These are phyloP conservation scores for Nicotiana noctiflora DNA, from an alignment of 257 asterid genomes.

Conservation along the genomic window DNA sequence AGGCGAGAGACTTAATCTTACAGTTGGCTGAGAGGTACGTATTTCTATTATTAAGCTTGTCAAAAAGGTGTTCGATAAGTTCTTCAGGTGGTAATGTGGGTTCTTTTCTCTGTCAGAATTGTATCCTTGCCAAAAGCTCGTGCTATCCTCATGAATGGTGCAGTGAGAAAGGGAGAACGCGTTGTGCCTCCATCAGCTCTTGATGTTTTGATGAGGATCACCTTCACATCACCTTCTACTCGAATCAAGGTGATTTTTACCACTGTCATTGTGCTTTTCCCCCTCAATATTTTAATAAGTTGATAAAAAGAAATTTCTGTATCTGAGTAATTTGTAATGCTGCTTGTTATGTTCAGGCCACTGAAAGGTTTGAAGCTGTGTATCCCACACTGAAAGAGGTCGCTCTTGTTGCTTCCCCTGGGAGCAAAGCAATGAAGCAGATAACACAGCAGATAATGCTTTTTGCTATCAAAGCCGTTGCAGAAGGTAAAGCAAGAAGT, in stretches of 20 bases:
- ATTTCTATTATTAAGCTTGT: neutral
- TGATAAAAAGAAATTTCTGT: neutral
- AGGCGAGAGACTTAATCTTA: conserved; percentile 64
- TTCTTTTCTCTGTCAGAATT: conserved; percentile 37
- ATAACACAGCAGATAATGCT: conserved; percentile 52
- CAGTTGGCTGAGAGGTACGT: conserved; percentile 74
- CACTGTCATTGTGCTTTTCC: neutral
- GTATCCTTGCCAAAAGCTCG: conserved; percentile 67
- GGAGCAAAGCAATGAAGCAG: conserved; percentile 89
- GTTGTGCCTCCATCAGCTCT: conserved; percentile 67
- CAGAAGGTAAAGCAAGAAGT: conserved; percentile 41
- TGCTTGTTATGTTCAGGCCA: conserved; percentile 33
- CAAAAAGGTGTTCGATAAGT: neutral
- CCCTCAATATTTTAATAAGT: neutral
- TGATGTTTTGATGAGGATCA: conserved; percentile 47
- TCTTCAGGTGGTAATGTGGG: neutral
- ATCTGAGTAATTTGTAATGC: neutral
- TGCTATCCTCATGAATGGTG: conserved; percentile 45
- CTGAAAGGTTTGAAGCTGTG: conserved; percentile 77
- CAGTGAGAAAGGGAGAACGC: conserved; percentile 80
- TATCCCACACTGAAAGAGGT: conserved; percentile 70
- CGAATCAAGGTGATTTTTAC: conserved; percentile 53
- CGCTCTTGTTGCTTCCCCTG: conserved; percentile 81
- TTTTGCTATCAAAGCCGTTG: conserved; percentile 49
- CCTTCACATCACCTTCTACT: conserved; percentile 67